Evolutionary conservation across 176 grass and related monocot species (phyloP).

Genomic region (Cenchrus purpureus): DNA sequence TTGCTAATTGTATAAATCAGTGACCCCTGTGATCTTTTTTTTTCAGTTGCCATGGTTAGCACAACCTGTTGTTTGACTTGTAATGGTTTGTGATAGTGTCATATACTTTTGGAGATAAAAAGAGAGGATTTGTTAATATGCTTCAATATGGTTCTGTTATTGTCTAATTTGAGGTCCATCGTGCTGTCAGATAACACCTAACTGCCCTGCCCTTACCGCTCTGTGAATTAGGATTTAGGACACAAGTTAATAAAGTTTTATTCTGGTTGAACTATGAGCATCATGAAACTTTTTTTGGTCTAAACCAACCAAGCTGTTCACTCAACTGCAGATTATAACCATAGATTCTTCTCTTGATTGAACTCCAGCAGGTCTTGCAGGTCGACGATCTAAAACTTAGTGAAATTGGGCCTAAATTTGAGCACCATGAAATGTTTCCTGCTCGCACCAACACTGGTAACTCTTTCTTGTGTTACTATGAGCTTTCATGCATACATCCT

Average conservation of each 20-base stretch:
- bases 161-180: slow-evolving; percentile 13
- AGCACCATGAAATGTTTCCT: slow-evolving; percentile 98
- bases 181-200: neutral
- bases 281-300: slow-evolving; percentile 10
- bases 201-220: neutral
- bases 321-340: neutral
- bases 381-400: slow-evolving; percentile 86
- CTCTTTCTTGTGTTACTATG: slow-evolving; percentile 34
- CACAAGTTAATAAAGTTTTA: slow-evolving; percentile 11
- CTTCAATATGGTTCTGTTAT: neutral
- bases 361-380: slow-evolving; percentile 54
- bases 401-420: slow-evolving; percentile 90
- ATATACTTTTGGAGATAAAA: neutral
- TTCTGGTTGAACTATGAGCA: slow-evolving; percentile 34
- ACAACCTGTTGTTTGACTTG: slow-evolving; percentile 21
- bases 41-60: slow-evolving; percentile 1
- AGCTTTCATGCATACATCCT: slow-evolving; percentile 31
- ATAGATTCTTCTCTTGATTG: slow-evolving; percentile 30
- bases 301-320: neutral
- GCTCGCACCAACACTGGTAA: slow-evolving; percentile 90
- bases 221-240: slow-evolving; percentile 24
- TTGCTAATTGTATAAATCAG: neutral
- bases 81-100: neutral
- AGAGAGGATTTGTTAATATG: slow-evolving; percentile 1
- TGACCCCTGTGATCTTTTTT: slow-evolving; percentile 8